These are phyloP conservation scores for Xylaria sp. DNA, from an alignment of 495 filamentous ascomycete genomes.

Conservation along the genomic window DNA sequence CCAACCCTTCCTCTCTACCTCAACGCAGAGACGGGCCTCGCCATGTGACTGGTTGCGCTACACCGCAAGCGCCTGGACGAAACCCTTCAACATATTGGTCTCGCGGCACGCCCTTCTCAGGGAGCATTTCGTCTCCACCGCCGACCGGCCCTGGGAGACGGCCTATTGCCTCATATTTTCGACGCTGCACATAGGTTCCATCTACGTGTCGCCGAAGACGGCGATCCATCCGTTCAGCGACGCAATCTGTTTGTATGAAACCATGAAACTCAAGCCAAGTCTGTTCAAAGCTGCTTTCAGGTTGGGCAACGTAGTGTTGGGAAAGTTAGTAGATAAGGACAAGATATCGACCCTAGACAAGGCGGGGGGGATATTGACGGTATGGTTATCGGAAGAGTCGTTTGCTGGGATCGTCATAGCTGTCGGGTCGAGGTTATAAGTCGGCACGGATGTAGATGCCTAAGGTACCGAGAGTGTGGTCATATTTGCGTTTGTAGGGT, in stretches of 20 bases:
- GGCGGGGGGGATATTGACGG: constrained; percentile 66
- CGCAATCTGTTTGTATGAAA: constrained; percentile 77
- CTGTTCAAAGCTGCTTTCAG: constrained; percentile 87
- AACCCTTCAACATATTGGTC: not conserved
- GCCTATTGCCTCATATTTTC: no score
- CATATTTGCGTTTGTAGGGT: not conserved
- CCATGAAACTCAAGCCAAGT: constrained; percentile 79
- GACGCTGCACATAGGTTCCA: no score
- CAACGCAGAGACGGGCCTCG: not conserved
- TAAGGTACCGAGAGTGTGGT: not conserved
- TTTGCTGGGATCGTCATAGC: constrained; percentile 31
- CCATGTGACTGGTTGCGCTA: constrained; percentile 16
- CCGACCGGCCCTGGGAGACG: constrained; percentile 2
- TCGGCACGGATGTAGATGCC: not conserved
- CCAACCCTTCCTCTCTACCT: not conserved
- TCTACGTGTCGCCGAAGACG: no score
- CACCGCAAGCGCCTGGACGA: not conserved
- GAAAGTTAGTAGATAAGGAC: constrained; percentile 75
- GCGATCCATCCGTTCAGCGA: constrained; percentile 52
- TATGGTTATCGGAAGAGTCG: constrained; percentile 58
- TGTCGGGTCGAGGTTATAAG: no score
- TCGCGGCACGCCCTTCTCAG: not conserved
- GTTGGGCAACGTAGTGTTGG: constrained; percentile 68
- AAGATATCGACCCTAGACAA: constrained; percentile 69
- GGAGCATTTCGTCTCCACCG: not conserved